Evolutionary conservation across 106 monocot species (phyloP).

Genomic region (Phalaenopsis equestris): DNA sequence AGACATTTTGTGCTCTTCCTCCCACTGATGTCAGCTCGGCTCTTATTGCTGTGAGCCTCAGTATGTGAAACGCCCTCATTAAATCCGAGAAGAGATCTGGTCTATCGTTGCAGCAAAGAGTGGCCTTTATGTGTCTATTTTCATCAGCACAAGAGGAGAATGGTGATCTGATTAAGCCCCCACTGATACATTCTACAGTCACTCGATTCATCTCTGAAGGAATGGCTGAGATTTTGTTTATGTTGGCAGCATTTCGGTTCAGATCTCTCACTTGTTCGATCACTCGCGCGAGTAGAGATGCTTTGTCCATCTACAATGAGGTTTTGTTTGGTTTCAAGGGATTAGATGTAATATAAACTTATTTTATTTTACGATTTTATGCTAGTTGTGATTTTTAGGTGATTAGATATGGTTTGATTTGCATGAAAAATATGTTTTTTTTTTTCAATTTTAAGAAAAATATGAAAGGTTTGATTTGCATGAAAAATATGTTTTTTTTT

Average conservation of each 20-base stretch:
- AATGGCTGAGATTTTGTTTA: conserved; percentile 11
- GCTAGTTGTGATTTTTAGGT: too few species aligned
- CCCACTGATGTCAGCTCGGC: conserved; percentile 29
- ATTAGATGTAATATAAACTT: neutral
- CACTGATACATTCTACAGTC: conserved; percentile 14
- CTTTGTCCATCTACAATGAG: conserved; percentile 42
- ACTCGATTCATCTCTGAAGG: conserved; percentile 29
- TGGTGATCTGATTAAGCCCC: neutral
- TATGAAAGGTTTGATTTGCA: too few species aligned
- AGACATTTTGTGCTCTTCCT: conserved; percentile 27
- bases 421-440: too few species aligned
- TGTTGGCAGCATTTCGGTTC: conserved; percentile 14
- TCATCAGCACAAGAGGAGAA: neutral
- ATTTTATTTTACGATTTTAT: too few species aligned
- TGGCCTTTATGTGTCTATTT: conserved; percentile 22
- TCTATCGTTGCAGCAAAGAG: conserved; percentile 42
- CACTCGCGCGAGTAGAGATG: conserved; percentile 27
- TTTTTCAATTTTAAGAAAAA: too few species aligned
- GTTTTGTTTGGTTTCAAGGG: neutral
- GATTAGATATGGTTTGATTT: too few species aligned
- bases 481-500: too few species aligned
- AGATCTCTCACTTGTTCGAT: conserved; percentile 39
- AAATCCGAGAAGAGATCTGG: conserved; percentile 32
- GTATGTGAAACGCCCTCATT: conserved; percentile 14
- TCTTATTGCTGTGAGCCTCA: conserved; percentile 18